Base-by-base conservation (phyloP, 768 basidiomycete species). In the Dioszegia hungarica region DNA sequence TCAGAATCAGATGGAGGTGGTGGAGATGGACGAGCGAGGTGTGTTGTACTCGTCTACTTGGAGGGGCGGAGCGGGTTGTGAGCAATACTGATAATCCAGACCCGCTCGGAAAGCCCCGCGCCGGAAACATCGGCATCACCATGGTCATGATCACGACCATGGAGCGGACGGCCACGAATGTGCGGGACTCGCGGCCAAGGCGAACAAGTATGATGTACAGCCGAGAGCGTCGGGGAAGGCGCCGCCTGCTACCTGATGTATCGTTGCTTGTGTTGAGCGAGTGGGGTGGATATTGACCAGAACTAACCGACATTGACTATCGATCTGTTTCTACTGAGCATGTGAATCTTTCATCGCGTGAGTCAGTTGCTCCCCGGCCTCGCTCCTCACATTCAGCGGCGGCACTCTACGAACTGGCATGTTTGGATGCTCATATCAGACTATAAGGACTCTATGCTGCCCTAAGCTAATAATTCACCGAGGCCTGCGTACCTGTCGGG, bases 141-240 rank as follows among this genome's bases (percentile, higher is more conserved):
- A 57, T 27, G 11, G 29, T 34, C 40, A 55, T 28, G 12, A 43
- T 14, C 46, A 57, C 33, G 49, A 39, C n/a, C 28, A 43, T 37
- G 24, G 37, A 12, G 31, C 15, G 31, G 47, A 49, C 37, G 49
- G 49, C 20, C 36, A 38, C 22, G 20, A 28, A 5, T 47, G 45
- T 31, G 45, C 14, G 2, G 47, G 19, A 5, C 36, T 25, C 39
- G 36, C 19, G 24, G 49, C 28, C 37, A 51, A 51, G 34, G 36
- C 49, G 15, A 51, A 51, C 36, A 51, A 51, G 49, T 51, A 51
- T 20, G 49, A 51, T 24, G 20, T 36, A 36, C 49, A 51, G 34
- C 49, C 49, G 8, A 38, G 37, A 22, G 49, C 20, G 17, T 12
- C 17, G 34, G 22, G 22, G n/a, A 51, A 51, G 24, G 24, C 49